Base-by-base conservation (phyloP, 352 stramenopile genomes). In the Phytophthora ohioensis region DNA sequence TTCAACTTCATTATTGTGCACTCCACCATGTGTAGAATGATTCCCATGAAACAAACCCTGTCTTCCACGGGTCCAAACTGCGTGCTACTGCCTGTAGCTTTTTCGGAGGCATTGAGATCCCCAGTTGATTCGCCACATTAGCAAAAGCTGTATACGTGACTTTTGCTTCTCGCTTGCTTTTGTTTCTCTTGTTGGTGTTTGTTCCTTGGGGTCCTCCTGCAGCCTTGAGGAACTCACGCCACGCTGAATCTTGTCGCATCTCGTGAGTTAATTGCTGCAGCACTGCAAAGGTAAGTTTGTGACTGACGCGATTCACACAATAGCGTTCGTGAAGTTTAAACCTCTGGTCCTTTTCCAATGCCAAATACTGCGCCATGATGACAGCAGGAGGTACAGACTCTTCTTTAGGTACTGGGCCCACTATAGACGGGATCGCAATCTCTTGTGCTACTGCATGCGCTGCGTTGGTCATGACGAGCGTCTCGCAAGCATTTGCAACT, bases 1-100 rank as follows among this genome's bases (percentile, higher is more conserved):
- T 55, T 56, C 21, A 27, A 3, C 3, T 46, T 3, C 27, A 17
- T 36, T 48, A 71, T 46, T 72, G 84, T 21, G 68, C 48, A 10
- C 76, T 82, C 84, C 84, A 91, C 82, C 84, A 92, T 7, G 73
- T 71, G 65, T 91, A 92, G 49, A 92, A 92, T 5, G 66, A 51
- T 56, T 88, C 81, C 84, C 84, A 92, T 6, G 80, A 75, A 2
- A 92, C 73, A 34, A 75, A 80, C 2, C 84, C 84, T 10, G 62
- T 87, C 58, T 88, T 89, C 43, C 79, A 75, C 0, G 68, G 58
- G 56, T 92, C 84, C 13, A 92, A 67, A 10, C 69, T 76, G 7
- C 79, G 70, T 15, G 80, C 81, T 8, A 81, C 56, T 0, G 54
- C 47, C 21, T 89, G 75, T n/a, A 92, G 65, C 52, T 79, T 76